Evolutionary conservation across 2,329 filamentous ascomycete species (phyloP).

Genomic region (Fusarium sp.): DNA sequence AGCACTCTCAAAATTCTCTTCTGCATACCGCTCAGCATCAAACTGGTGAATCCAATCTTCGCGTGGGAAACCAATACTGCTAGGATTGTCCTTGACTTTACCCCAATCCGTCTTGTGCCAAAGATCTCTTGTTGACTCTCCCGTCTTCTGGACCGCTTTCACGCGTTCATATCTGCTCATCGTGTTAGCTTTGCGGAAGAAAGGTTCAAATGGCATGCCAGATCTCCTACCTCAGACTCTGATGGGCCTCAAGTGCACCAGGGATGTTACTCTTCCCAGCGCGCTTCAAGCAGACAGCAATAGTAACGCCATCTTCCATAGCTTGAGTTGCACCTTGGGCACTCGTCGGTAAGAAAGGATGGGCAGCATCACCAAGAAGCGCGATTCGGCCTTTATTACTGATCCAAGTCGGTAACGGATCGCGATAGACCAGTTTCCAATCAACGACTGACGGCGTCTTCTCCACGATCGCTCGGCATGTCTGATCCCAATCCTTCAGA

Average conservation of each 20-base stretch:
- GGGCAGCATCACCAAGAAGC: slow-evolving; percentile 32
- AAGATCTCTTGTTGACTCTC: slow-evolving; percentile 32
- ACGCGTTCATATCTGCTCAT: slow-evolving; percentile 33
- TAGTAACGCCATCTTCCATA: slow-evolving; percentile 27
- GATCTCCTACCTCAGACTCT: slow-evolving; percentile 13
- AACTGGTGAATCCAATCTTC: slow-evolving; percentile 39
- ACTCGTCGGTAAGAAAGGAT: slow-evolving; percentile 31
- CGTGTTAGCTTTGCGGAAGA: accelerated
- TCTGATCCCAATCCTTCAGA: slow-evolving; percentile 23
- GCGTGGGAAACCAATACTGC: slow-evolving; percentile 24
- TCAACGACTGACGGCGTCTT: slow-evolving; percentile 24
- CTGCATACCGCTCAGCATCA: slow-evolving; percentile 31
- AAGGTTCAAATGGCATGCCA: accelerated
- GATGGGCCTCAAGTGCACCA: slow-evolving; percentile 22
- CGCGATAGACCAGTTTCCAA: slow-evolving; percentile 33
- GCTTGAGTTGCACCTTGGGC: slow-evolving; percentile 34
- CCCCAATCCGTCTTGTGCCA: slow-evolving; percentile 39
- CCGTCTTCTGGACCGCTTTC: slow-evolving; percentile 32
- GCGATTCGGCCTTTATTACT: slow-evolving; percentile 1
- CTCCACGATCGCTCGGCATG: slow-evolving; percentile 30
- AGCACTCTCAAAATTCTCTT: slow-evolving; percentile 27
- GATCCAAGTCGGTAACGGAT: slow-evolving; percentile 28
- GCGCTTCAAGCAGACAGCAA: slow-evolving; percentile 22
- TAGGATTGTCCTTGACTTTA: slow-evolving; percentile 23
- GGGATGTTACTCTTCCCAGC: slow-evolving; percentile 18